phyloP scores from a whole-genome alignment of 169 alveolate species.

The Plasmodium vinckei region DNA sequence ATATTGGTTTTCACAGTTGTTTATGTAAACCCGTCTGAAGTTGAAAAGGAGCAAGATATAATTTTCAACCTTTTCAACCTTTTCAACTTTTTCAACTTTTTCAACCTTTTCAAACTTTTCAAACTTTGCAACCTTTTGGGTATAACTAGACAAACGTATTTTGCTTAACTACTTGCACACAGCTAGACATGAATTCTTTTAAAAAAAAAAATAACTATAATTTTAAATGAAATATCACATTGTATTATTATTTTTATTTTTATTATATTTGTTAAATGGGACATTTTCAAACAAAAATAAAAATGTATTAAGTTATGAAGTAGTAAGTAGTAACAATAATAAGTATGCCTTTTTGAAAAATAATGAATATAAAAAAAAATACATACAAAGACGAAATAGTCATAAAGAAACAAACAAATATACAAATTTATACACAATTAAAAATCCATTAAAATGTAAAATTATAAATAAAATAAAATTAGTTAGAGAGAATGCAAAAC shows the following conservation, averaged over 20 bases:
- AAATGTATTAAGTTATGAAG: background rate
- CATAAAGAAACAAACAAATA: slow-evolving; percentile 9
- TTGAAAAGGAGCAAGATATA: too few species aligned
- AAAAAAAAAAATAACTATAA: background rate
- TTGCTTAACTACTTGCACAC: too few species aligned
- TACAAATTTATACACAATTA: slow-evolving; percentile 75
- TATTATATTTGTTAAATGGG: slow-evolving; percentile 1
- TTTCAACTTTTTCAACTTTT: too few species aligned
- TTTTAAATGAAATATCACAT: slow-evolving; percentile 19
- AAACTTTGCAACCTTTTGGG: too few species aligned
- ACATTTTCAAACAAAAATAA: background rate
- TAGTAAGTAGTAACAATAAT: background rate
- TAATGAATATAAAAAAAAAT: slow-evolving; percentile 19
- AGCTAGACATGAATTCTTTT: too few species aligned
- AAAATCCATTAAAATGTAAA: slow-evolving; percentile 78
- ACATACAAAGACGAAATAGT: background rate
- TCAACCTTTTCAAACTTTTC: too few species aligned
- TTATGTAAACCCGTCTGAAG: too few species aligned
- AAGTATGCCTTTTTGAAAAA: background rate
- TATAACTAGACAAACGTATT: too few species aligned
- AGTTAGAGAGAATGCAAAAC: slow-evolving; percentile 71
- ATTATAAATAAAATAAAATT: slow-evolving; percentile 69
- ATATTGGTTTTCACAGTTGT: too few species aligned
- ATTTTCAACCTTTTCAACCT: too few species aligned
- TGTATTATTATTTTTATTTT: background rate